Percentiles rank a stretch among this genome's conserved stretches.
These are phyloP conservation scores for Cryptosporidium ryanae DNA, from an alignment of 169 alveolate genomes.

Conservation along the genomic window DNA sequence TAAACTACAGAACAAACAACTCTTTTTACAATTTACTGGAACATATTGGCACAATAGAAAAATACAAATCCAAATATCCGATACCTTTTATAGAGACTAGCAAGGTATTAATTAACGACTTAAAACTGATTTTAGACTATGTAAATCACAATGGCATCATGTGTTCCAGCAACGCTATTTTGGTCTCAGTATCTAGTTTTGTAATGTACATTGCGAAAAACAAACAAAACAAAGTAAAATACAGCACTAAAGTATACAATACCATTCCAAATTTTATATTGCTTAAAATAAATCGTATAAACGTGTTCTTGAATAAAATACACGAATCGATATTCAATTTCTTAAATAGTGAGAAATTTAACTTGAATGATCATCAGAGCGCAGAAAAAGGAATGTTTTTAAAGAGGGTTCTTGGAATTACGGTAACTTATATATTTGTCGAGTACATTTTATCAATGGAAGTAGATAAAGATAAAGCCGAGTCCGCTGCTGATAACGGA, in stretches of 20 bases:
- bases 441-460: slow-evolving; percentile 33
- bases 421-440: slow-evolving; percentile 11
- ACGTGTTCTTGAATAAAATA: slow-evolving; percentile 2
- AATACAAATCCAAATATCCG: slow-evolving; percentile 27
- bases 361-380: background rate
- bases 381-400: background rate
- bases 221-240: slow-evolving; percentile 1
- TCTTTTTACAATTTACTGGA: slow-evolving; percentile 13
- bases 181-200: background rate
- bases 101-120: slow-evolving; percentile 1
- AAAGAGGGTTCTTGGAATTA: no score
- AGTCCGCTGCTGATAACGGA: background rate
- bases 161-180: background rate
- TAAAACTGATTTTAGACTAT: background rate
- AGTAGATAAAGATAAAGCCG: background rate
- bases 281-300: slow-evolving; percentile 54
- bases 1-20: slow-evolving; percentile 1
- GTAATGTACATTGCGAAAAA: slow-evolving; percentile 27
- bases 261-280: slow-evolving; percentile 9
- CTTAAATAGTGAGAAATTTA: background rate
- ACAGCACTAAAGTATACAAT: background rate
- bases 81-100: slow-evolving; percentile 60
- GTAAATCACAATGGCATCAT: background rate
- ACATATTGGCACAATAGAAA: background rate
- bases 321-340: slow-evolving; percentile 17